Conservation (phyloP, 2,329 filamentous ascomycete species). For the Arthrobotrys sinensis region DNA sequence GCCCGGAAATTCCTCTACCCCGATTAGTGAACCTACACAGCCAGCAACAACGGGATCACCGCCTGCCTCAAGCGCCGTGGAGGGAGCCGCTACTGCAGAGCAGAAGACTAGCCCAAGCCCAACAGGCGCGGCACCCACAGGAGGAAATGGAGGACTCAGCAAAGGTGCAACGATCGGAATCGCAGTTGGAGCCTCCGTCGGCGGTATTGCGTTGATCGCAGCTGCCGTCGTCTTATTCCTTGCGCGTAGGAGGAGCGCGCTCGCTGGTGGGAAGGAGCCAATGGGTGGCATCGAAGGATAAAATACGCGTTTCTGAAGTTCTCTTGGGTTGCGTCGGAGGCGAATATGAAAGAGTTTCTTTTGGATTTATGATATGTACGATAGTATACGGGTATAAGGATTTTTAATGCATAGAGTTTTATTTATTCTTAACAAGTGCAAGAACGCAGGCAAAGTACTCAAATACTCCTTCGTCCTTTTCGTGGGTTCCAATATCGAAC, state of each 20-base stretch:
- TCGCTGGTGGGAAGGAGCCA: constrained; percentile 63
- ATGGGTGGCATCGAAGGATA: constrained; percentile 67
- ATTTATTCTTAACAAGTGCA: too few species aligned
- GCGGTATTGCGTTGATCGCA: constrained; percentile 47
- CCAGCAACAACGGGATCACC: neutral
- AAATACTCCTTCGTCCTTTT: constrained; percentile 58
- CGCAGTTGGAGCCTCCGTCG: constrained; percentile 64
- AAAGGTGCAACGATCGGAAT: constrained; percentile 64
- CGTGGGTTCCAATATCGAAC: constrained; percentile 59
- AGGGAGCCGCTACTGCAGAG: constrained; percentile 6
- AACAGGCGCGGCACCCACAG: neutral
- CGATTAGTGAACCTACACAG: neutral
- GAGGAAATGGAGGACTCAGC: constrained; percentile 59
- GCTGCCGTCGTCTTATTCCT: constrained; percentile 53
- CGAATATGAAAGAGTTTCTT: neutral
- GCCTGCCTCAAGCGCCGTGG: neutral
- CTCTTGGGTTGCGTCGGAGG: too few species aligned
- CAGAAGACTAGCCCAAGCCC: neutral
- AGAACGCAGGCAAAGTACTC: constrained; percentile 60
- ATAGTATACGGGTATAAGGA: neutral
- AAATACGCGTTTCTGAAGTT: constrained; percentile 64
- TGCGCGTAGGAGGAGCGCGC: constrained; percentile 62
- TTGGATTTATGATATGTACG: neutral
- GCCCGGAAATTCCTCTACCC: neutral
- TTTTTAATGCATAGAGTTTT: too few species aligned